phyloP scores from a whole-genome alignment of 2,329 filamentous ascomycete species.

The Hansfordia pulvinata region DNA sequence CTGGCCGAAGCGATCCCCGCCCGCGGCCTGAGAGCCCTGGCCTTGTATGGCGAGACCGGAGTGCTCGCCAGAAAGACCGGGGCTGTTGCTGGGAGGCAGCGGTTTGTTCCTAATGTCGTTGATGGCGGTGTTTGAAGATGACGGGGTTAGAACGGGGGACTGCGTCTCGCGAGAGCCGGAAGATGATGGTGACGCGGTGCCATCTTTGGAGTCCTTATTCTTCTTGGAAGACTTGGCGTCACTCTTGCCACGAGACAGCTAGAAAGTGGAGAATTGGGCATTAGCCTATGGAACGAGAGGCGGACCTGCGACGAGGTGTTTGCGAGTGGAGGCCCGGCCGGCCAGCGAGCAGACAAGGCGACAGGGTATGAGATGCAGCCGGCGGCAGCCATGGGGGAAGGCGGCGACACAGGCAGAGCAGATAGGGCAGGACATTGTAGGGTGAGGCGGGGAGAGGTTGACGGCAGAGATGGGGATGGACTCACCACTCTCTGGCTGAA shows the following conservation, averaged over 20 bases:
- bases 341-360: no score
- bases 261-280: no score
- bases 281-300: no score
- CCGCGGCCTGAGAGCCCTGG: constrained; percentile 17
- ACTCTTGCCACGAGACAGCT: constrained; percentile 87
- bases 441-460: constrained; percentile 8
- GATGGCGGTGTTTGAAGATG: constrained; percentile 78
- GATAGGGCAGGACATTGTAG: constrained; percentile 5
- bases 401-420: constrained; percentile 2
- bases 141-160: constrained; percentile 60
- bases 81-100: constrained; percentile 42
- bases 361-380: constrained; percentile 4
- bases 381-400: constrained; percentile 1
- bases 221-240: constrained; percentile 72
- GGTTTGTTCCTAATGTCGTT: constrained; percentile 79
- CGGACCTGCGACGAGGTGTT: no score
- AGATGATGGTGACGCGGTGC: constrained; percentile 67
- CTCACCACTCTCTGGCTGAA: constrained; percentile 96
- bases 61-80: constrained; percentile 26
- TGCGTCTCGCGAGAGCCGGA: constrained; percentile 38
- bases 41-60: constrained; percentile 25
- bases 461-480: constrained; percentile 18
- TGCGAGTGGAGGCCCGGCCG: no score
- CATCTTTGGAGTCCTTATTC: constrained; percentile 59
- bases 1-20: constrained; percentile 23